Evolutionary conservation across 805 yeast genomes (phyloP), one percentile per base, ranked within the genome.

Genomic region (Isabelozyma rhagii): DNA sequence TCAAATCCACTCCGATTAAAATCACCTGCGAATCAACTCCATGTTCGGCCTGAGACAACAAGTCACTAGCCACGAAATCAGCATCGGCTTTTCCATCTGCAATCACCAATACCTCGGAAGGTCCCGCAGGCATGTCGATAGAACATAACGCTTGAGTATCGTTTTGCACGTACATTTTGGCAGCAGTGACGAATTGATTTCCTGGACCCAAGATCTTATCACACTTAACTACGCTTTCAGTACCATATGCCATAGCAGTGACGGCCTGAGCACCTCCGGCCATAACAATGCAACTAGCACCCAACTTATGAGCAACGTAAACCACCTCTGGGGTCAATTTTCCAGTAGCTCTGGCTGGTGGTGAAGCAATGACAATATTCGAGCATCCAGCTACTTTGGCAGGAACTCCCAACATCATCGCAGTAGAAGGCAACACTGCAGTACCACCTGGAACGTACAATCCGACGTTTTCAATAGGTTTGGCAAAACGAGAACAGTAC

Each of bases 201-300:
- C 99, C 99, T 21, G 99, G 99, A 44, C 99, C 99, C 68, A 94
- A 79, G 54, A 94, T 92, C 79, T 94, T 94, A 71, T 94, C 97
- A 64, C 93, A 93, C 71, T 94, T 94, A 47, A 96, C 87, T 46
- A 94, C 85, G 38, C 88, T 74, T 59, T 89, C 90, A 11, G 99
- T 94, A 65, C 99, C 99, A 67, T 94, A 94, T 1, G 99, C 99
- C 96, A 94, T 83, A 5, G 99, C 96, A 44, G 97, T 96, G 47
- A 94, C 89, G 5, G 99, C 99, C 76, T 94, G 99, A 3, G 99
- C 99, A 63, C 99, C 99, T 61, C 99, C 99, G 1, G 99, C 99
- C 59, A 94, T 77, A 8, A 94, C 90, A 62, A 94, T 91, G 59
- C 85, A 81, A 51, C 83, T 78, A 41, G 97, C 98, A 50, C 97